Conservation (phyloP, 2,329 filamentous ascomycete species). For the Cephalotrichum gorgonifer region DNA sequence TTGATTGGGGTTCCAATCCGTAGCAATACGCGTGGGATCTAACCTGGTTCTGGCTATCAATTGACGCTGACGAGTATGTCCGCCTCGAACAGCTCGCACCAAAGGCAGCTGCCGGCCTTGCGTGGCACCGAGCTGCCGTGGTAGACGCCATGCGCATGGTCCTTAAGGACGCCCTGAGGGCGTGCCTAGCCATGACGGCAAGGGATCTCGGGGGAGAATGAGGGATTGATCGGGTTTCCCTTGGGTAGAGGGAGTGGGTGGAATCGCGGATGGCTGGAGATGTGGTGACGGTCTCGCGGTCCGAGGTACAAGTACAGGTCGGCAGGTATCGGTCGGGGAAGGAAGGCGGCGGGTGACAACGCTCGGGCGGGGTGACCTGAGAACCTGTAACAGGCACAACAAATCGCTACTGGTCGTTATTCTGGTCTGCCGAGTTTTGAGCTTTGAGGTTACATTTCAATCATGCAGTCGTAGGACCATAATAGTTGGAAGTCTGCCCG, state of each 20-base stretch:
- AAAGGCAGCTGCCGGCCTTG: not conserved
- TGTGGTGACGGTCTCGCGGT: not conserved
- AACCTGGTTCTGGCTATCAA: conserved; percentile 52
- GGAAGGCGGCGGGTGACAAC: not conserved
- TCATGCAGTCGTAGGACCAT: too few relatives aligned
- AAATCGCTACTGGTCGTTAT: too few relatives aligned
- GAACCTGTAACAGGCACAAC: too few relatives aligned
- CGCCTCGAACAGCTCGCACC: conserved; percentile 14
- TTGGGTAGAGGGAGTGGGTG: not conserved
- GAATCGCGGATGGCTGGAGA: not conserved
- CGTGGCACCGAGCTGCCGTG: not conserved
- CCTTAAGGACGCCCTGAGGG: not conserved
- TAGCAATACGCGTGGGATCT: conserved; percentile 11
- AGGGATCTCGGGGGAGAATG: not conserved
- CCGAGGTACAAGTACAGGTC: too few relatives aligned
- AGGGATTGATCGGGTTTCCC: not conserved
- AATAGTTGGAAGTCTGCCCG: too few relatives aligned
- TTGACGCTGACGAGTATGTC: conserved; percentile 33
- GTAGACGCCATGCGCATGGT: not conserved
- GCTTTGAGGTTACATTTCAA: too few relatives aligned
- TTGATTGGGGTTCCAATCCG: too few relatives aligned
- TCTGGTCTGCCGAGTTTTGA: too few relatives aligned
- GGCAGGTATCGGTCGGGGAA: too few relatives aligned
- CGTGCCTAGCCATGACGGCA: conserved; percentile 2
- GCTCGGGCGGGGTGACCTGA: not conserved